These are phyloP conservation scores for Leucosporidium yakuticum DNA, from an alignment of 768 basidiomycete genomes.

Conservation along the genomic window DNA sequence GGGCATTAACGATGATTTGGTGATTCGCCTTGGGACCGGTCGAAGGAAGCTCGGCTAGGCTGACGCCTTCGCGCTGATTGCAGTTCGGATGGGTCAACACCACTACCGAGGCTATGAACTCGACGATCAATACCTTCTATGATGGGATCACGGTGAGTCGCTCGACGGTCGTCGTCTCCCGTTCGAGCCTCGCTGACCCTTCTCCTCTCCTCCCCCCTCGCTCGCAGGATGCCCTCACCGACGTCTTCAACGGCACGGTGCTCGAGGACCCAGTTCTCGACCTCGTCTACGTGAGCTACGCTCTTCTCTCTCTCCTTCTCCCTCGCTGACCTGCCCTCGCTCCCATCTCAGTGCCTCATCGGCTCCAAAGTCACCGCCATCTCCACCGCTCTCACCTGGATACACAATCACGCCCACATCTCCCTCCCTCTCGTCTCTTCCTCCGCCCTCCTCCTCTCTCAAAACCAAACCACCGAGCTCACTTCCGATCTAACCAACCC, in stretches of 20 bases:
- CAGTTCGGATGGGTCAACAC: conserved; percentile 92
- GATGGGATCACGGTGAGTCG: conserved; percentile 59
- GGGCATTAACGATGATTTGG: conserved; percentile 59
- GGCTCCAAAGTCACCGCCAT: conserved; percentile 84
- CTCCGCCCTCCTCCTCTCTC: conserved; percentile 69
- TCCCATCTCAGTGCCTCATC: conserved; percentile 57
- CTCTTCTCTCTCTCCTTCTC: not conserved
- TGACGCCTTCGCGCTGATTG: conserved; percentile 43
- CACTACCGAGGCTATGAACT: conserved; percentile 80
- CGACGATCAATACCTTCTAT: conserved; percentile 80
- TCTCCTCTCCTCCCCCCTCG: no score
- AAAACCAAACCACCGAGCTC: conserved; percentile 63
- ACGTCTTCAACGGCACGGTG: conserved; percentile 68
- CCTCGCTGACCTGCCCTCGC: not conserved
- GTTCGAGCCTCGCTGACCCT: not conserved
- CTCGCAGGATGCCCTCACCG: conserved; percentile 13
- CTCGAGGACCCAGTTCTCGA: conserved; percentile 74
- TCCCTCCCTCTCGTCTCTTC: conserved; percentile 72
- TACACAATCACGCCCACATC: conserved; percentile 78
- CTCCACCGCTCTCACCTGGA: conserved; percentile 81
- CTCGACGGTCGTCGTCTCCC: no score
- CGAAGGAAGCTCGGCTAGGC: not conserved
- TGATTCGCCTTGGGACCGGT: conserved; percentile 11
- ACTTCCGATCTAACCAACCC: conserved; percentile 62
- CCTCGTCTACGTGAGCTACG: conserved; percentile 58